Evolutionary conservation across 1,284 basidiomycete genomes (phyloP).

Genomic region (Cryptococcus sp.): DNA sequence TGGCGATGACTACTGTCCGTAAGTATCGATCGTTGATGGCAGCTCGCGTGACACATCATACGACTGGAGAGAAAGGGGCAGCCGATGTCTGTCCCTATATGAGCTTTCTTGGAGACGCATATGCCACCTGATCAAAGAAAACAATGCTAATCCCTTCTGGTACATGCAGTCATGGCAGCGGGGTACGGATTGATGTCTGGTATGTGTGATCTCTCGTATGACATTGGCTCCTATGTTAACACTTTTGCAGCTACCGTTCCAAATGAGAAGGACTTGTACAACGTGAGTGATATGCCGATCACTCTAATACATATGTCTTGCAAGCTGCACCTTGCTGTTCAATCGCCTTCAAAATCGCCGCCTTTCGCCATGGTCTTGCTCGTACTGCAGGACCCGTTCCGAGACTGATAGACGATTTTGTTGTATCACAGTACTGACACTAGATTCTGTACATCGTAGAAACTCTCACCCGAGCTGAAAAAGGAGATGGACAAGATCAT

Average conservation of each 20-base stretch:
- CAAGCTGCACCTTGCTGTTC: too few species aligned
- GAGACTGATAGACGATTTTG: not conserved
- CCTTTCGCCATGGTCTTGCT: not conserved
- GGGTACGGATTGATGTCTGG: slow-evolving; percentile 40
- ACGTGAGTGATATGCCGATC: slow-evolving; percentile 23
- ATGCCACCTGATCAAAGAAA: not conserved
- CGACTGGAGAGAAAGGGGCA: not conserved
- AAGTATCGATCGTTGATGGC: slow-evolving; percentile 1
- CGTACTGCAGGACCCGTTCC: not conserved
- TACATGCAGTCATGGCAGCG: slow-evolving; percentile 28
- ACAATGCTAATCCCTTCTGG: not conserved
- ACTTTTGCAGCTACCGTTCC: slow-evolving; percentile 36
- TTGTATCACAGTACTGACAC: not conserved
- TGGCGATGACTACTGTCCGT: slow-evolving; percentile 30
- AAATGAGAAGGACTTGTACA: slow-evolving; percentile 48
- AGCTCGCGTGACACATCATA: not conserved
- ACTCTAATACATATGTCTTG: too few species aligned
- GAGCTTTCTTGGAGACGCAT: too few species aligned
- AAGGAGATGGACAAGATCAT: slow-evolving; percentile 46
- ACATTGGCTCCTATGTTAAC: not conserved
- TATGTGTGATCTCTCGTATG: slow-evolving; percentile 10
- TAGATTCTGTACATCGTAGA: slow-evolving; percentile 16
- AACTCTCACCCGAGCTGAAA: slow-evolving; percentile 48
- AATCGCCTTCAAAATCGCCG: too few species aligned
- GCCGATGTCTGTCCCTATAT: too few species aligned